Conservation (phyloP, 2,329 filamentous ascomycete genomes). For the Fusarium decemcellulare region DNA sequence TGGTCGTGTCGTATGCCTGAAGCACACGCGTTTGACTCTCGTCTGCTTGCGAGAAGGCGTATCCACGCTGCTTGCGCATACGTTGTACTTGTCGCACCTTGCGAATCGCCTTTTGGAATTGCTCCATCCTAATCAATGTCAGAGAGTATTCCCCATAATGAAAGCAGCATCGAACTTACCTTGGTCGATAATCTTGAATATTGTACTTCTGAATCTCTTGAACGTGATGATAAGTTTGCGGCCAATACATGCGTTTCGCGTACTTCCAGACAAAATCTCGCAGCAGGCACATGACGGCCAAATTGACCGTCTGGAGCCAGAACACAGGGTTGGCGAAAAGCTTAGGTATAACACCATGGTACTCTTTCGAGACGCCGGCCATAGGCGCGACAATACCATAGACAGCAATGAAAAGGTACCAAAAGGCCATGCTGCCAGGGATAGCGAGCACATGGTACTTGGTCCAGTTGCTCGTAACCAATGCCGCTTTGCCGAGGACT, state of each 20-base stretch:
- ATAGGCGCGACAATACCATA: slow-evolving; percentile 91
- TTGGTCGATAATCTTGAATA: slow-evolving; percentile 97
- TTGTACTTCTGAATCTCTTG: slow-evolving; percentile 99
- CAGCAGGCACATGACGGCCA: slow-evolving; percentile 86
- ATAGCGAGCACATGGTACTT: slow-evolving; percentile 98
- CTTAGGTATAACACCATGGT: slow-evolving; percentile 84
- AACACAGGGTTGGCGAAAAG: slow-evolving; percentile 88
- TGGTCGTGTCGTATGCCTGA: slow-evolving; percentile 98
- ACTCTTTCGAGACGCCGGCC: slow-evolving; percentile 85
- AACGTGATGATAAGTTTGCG: slow-evolving; percentile 96
- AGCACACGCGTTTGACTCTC: slow-evolving; percentile 95
- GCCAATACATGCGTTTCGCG: slow-evolving; percentile 95
- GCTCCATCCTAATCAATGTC: slow-evolving; percentile 83
- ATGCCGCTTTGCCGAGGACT: slow-evolving; percentile 92
- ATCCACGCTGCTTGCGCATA: slow-evolving; percentile 99
- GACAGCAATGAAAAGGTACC: slow-evolving; percentile 89
- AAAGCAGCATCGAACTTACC: slow-evolving; percentile 67
- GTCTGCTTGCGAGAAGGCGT: slow-evolving; percentile 97
- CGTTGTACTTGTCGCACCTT: slow-evolving; percentile 98
- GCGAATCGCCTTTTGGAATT: slow-evolving; percentile 99
- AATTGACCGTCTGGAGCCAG: slow-evolving; percentile 88
- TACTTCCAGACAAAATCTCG: slow-evolving; percentile 98
- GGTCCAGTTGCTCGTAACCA: slow-evolving; percentile 98
- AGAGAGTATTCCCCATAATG: neutral
- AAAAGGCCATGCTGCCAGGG: slow-evolving; percentile 91